phyloP scores from a whole-genome alignment of 2,329 filamentous ascomycete genomes.

The Ceratocystis papillata region DNA sequence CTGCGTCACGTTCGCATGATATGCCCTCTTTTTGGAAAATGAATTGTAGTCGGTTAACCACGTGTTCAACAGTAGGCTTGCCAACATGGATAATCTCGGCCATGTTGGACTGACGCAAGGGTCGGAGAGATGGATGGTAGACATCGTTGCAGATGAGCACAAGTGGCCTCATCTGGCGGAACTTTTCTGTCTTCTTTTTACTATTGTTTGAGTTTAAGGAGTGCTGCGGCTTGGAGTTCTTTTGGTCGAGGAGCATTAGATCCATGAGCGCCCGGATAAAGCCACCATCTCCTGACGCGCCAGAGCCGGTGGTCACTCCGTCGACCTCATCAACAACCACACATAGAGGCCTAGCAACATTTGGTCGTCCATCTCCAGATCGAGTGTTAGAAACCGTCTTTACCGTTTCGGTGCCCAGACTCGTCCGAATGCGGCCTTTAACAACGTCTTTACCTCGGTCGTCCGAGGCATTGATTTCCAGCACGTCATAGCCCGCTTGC shows the following conservation, averaged over 20 bases:
- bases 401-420: constrained; percentile 87
- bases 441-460: constrained; percentile 85
- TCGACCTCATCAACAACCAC: constrained; percentile 96
- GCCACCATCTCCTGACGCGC: constrained; percentile 71
- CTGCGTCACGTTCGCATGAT: constrained; percentile 76
- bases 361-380: constrained; percentile 29
- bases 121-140: constrained; percentile 79
- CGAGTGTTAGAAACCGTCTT: constrained; percentile 53
- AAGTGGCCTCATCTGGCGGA: constrained; percentile 74
- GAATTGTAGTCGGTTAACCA: constrained; percentile 66
- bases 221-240: constrained; percentile 44
- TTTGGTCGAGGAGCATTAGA: constrained; percentile 74
- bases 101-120: constrained; percentile 69
- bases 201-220: constrained; percentile 27
- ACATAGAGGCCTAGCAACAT: constrained; percentile 72
- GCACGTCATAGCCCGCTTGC: constrained; percentile 90
- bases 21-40: constrained; percentile 88
- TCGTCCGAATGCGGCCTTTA: constrained; percentile 79
- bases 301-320: constrained; percentile 74
- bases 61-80: constrained; percentile 75
- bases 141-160: constrained; percentile 97
- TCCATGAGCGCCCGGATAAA: constrained; percentile 95
- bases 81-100: constrained; percentile 89
- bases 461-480: constrained; percentile 97
- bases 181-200: constrained; percentile 73